Conservation (phyloP, 805 yeast species). For the Pichia eremophila region DNA sequence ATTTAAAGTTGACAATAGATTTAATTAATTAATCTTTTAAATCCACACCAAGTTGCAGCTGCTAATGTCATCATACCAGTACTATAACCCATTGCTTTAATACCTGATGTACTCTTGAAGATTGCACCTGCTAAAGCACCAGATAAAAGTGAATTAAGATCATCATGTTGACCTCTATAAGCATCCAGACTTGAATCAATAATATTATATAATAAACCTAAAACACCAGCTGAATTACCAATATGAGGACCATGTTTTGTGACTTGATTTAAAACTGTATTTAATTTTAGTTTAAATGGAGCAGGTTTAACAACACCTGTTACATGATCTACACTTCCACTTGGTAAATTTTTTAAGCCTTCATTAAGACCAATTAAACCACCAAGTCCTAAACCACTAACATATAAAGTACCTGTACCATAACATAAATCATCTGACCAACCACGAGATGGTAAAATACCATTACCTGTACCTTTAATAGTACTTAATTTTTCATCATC, state of each 20-base stretch:
- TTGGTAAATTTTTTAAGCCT: constrained; percentile 70
- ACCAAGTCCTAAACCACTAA: constrained; percentile 79
- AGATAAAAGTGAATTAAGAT: constrained; percentile 69
- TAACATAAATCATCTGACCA: constrained; percentile 97
- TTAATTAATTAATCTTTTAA: constrained; percentile 37
- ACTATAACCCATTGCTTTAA: constrained; percentile 81
- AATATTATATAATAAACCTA: constrained; percentile 82
- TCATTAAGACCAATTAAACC: constrained; percentile 84
- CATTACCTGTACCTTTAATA: constrained; percentile 76
- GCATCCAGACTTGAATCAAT: constrained; percentile 72
- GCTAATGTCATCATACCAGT: constrained; percentile 80
- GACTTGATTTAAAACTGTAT: constrained; percentile 83
- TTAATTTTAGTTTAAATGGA: constrained; percentile 73
- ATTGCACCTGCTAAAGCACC: constrained; percentile 92
- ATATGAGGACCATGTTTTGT: constrained; percentile 94
- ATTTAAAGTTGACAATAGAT: no score
- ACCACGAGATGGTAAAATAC: constrained; percentile 90
- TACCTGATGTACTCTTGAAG: constrained; percentile 77
- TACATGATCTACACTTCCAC: constrained; percentile 51
- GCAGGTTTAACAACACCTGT: constrained; percentile 42
- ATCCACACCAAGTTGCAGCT: constrained; percentile 88
- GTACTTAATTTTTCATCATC: constrained; percentile 71
- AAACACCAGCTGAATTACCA: constrained; percentile 92
- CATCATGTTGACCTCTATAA: constrained; percentile 84
- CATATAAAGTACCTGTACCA: constrained; percentile 92